Evolutionary conservation across 106 monocot genomes (phyloP).

Genomic region (Dactylorhiza incarnata): DNA sequence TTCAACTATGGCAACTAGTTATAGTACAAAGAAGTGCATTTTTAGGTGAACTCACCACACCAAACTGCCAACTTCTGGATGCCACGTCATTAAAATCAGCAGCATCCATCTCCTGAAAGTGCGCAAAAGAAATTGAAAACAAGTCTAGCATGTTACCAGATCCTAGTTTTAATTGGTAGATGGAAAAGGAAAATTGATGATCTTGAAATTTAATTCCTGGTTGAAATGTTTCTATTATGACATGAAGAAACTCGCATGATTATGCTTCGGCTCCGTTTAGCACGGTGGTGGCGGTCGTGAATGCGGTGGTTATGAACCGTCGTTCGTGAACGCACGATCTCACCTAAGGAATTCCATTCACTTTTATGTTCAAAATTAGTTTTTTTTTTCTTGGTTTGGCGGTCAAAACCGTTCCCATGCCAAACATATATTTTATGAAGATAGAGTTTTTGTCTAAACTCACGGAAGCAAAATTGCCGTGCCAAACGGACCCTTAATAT

Average conservation of each 20-base stretch:
- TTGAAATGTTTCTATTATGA: neutral
- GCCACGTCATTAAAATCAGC: conserved; percentile 48
- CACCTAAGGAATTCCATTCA: too few species aligned
- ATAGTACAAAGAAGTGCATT: neutral
- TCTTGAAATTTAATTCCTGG: neutral
- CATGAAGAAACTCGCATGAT: neutral
- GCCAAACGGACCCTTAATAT: too few species aligned
- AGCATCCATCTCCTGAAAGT: conserved; percentile 71
- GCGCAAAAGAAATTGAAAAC: neutral
- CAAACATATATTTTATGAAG: too few species aligned
- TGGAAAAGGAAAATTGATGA: neutral
- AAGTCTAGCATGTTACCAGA: neutral
- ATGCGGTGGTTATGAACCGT: too few species aligned
- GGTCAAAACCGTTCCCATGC: too few species aligned
- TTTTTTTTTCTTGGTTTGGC: too few species aligned
- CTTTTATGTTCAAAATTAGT: too few species aligned
- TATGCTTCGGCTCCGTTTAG: too few species aligned
- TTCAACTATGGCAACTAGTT: neutral
- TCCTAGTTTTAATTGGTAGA: neutral
- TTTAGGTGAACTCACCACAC: conserved; percentile 51
- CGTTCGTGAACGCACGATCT: too few species aligned
- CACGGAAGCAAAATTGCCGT: too few species aligned
- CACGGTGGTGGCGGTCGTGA: too few species aligned
- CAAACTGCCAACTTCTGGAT: conserved; percentile 78
- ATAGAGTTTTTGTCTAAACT: too few species aligned